Evolutionary conservation across 805 yeast species (phyloP), one percentile per base, ranked within the genome.

Genomic region (Clavispora asparagi): DNA sequence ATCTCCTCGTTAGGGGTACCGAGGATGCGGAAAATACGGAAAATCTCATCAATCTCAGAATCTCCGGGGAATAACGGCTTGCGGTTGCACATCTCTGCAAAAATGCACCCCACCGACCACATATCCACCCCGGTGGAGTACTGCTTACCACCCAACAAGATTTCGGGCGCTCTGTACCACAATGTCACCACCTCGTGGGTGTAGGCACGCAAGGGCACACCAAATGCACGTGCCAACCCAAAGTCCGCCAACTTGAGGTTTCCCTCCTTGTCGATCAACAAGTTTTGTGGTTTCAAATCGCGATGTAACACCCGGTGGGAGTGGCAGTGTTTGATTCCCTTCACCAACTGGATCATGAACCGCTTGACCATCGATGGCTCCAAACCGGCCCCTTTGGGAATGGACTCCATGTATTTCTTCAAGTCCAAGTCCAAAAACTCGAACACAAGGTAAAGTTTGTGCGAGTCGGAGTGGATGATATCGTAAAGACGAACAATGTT

Each of bases 31-130:
- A 94, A 94, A 48, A 94, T 94, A 65, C 94, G 79, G 73, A 91
- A 91, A 54, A 94, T 87, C 70, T 94, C 97, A 64, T 94, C 99
- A 61, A 94, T 95, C 64, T 94, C 99, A 10, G 96, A 89, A 64
- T 94, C 97, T 6, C 99, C 99, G 0, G 98, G 96, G 70, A 94
- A 92, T 44, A 94, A 67, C 8, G 99, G 97, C 64, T 88, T 88
- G 46, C 99, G 82, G 58, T 90, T 88, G 47, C 91, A 89, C 98
- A 94, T 91, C 64, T 94, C 99, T 7, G 97, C 99, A 65, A 94
- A 87, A 41, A 94, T 94, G 63, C 97, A 91, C 13, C 99, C 99
- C 50, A 92, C 87, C 10, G 97, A 88, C 99, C 99, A 94, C 86
- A 94, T 90, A 65, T 94, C 99, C 43, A 94, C 97, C 16, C 98